A percentile compares a stretch with the other conserved stretches of the same genome.
Conservation (phyloP, 345 rosid genomes). For the Raphanus sativus region DNA sequence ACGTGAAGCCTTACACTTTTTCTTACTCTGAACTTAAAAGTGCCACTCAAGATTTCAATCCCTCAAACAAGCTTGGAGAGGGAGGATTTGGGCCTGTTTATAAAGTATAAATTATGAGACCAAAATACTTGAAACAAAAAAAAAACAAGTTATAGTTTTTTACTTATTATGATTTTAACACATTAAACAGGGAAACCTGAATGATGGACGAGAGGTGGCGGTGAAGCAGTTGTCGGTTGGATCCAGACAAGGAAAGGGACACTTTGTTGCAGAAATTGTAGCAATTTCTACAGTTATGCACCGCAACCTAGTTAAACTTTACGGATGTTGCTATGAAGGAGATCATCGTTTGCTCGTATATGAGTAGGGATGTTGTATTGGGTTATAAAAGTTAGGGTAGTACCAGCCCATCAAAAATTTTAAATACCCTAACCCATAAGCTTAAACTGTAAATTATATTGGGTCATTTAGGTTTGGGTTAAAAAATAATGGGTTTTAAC, state of each 20-base stretch:
- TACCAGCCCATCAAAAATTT: no score
- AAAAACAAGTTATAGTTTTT: neutral
- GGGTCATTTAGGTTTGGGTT: no score
- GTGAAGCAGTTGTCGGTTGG: slow-evolving; percentile 60
- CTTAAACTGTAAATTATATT: no score
- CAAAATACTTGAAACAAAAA: no score
- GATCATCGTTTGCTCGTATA: slow-evolving; percentile 50
- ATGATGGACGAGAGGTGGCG: slow-evolving; percentile 50
- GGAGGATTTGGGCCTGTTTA: slow-evolving; percentile 81
- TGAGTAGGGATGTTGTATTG: no score
- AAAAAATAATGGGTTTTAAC: no score
- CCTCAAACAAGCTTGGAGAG: slow-evolving; percentile 72
- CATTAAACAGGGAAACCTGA: slow-evolving; percentile 37
- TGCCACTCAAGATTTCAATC: slow-evolving; percentile 63
- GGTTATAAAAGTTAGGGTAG: no score
- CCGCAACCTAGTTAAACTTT: slow-evolving; percentile 42
- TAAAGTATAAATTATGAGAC: slow-evolving; percentile 43
- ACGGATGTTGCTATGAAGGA: slow-evolving; percentile 42
- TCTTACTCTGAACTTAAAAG: slow-evolving; percentile 53
- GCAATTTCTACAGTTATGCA: slow-evolving; percentile 38
- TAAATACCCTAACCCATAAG: no score
- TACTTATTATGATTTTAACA: neutral
- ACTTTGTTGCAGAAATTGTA: slow-evolving; percentile 66
- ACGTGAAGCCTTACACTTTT: slow-evolving; percentile 59
- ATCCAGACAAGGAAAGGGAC: slow-evolving; percentile 69